Base-by-base conservation (phyloP, 495 filamentous ascomycete genomes). In the Penicillium ochrochloron region DNA sequence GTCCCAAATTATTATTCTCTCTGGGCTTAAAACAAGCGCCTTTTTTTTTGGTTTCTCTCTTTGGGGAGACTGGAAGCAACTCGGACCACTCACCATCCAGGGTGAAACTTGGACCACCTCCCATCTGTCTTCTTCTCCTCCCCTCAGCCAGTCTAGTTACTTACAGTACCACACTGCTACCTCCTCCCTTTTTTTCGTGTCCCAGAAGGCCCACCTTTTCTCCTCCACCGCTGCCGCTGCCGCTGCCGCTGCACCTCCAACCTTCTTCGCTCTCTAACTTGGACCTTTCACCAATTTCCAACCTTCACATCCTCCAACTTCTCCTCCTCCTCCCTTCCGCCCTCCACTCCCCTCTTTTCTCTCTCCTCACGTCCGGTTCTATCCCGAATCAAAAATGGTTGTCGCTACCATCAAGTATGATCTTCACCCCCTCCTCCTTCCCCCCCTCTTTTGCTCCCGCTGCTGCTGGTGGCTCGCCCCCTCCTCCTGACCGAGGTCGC, bases 321-420 rank as follows among this genome's bases (percentile, higher is more conserved):
- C 57, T 41, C 56, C 61, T 59, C 35, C 60, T 31, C 50, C 63
- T 56, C 48, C 35, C 61, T 44, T 57, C 52, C 55, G 41, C 44
- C 7, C 15, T 6, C 29, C 31, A 19, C n/a, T 34, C 52, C 66
- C 60, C 67, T 63, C 61, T 67, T 62, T 63, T 12, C 37, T 41
- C 67, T 62, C 59, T 64, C 65, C 58, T 54, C 57, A 63, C 33
- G 52, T 69, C 61, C 63, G 61, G 64, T 57, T 59, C 61, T 51
- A 9, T 14, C 61, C 50, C 66, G 15, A 8, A 33, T 2, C 25
- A 33, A 75, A 70, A 39, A 78, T 78, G 75, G 75, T 76, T 62
- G 75, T 78, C 52, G 75, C 75, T 69, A 78, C 75, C 62, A 77
- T 76, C 70, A 78, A 75, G 76, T 76, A 70, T 56, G 60, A 42